Conservation (phyloP, 2,329 filamentous ascomycete genomes). For the Thelonectria blattea region DNA sequence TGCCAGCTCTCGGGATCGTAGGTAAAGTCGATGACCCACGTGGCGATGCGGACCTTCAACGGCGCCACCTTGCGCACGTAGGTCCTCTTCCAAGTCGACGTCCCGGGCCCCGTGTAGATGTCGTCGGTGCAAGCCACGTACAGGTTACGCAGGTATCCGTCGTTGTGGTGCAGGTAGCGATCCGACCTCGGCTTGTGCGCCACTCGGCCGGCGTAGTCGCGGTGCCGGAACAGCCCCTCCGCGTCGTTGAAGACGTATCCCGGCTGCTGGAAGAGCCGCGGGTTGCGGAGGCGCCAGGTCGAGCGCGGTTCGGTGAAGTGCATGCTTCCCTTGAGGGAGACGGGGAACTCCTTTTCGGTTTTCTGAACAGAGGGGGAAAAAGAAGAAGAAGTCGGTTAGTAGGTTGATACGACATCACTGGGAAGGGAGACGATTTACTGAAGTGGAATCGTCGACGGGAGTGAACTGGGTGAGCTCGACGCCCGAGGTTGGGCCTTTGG, state of each 20-base stretch:
- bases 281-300: slow-evolving; percentile 31
- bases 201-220: slow-evolving; percentile 35
- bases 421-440: slow-evolving; percentile 2
- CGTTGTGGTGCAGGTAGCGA: slow-evolving; percentile 35
- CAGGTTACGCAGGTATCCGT: slow-evolving; percentile 37
- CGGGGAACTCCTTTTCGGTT: slow-evolving; percentile 34
- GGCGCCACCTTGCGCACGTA: slow-evolving; percentile 37
- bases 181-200: slow-evolving; percentile 31
- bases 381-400: not conserved
- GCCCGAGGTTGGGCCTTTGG: slow-evolving; percentile 26
- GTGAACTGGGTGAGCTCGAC: slow-evolving; percentile 2
- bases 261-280: slow-evolving; percentile 32
- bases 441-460: slow-evolving; percentile 2
- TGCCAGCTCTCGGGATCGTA: slow-evolving; percentile 37
- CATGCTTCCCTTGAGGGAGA: slow-evolving; percentile 31
- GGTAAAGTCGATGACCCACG: slow-evolving; percentile 37
- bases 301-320: slow-evolving; percentile 34
- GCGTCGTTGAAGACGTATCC: slow-evolving; percentile 29
- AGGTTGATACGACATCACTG: not conserved
- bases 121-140: slow-evolving; percentile 36
- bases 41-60: slow-evolving; percentile 35
- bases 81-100: slow-evolving; percentile 38
- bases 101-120: slow-evolving; percentile 34
- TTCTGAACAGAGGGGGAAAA: not conserved
- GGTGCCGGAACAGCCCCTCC: slow-evolving; percentile 28